A percentile compares a stretch with the other conserved stretches of the same genome.
These are phyloP conservation scores for Ambispora gerdemannii DNA, from an alignment of 192 early-diverging fungal genomes.

Conservation along the genomic window DNA sequence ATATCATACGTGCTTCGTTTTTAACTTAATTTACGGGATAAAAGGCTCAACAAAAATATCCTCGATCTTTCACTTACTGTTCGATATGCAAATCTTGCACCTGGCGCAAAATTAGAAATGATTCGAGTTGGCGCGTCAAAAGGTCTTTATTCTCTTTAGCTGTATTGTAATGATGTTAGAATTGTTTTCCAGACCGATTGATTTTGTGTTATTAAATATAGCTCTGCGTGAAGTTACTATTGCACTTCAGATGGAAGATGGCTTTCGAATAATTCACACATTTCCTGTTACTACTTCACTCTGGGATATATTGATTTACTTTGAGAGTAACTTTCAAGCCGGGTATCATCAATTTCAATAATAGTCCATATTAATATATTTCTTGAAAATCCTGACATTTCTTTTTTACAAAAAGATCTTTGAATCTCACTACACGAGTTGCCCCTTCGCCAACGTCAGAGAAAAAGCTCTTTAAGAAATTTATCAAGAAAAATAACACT, in stretches of 20 bases:
- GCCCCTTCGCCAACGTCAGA: conserved; percentile 33
- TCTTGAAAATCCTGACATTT: conserved; percentile 10
- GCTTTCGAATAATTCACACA: conserved; percentile 59
- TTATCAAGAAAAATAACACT: conserved; percentile 37
- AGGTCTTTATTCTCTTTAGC: too few relatives aligned
- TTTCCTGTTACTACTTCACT: conserved; percentile 57
- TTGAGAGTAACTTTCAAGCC: conserved; percentile 46
- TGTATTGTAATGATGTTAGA: too few relatives aligned
- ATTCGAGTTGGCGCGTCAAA: conserved; percentile 23
- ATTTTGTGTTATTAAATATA: too few relatives aligned
- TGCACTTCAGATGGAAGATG: conserved; percentile 74
- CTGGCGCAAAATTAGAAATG: conserved; percentile 73
- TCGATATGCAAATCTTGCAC: conserved; percentile 78
- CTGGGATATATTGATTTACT: conserved; percentile 65
- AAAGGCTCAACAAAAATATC: conserved; percentile 52
- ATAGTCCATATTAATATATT: conserved; percentile 6
- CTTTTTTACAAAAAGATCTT: conserved; percentile 33
- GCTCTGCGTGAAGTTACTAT: conserved; percentile 48
- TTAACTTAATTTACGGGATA: too few relatives aligned
- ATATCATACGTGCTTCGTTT: too few relatives aligned
- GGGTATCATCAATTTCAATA: too few relatives aligned
- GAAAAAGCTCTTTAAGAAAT: conserved; percentile 36
- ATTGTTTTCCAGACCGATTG: too few relatives aligned
- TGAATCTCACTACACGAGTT: conserved; percentile 55
- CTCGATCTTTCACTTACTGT: conserved; percentile 72